Conservation (phyloP, 2,329 filamentous ascomycete species). For the Hypoxylon sp. region DNA sequence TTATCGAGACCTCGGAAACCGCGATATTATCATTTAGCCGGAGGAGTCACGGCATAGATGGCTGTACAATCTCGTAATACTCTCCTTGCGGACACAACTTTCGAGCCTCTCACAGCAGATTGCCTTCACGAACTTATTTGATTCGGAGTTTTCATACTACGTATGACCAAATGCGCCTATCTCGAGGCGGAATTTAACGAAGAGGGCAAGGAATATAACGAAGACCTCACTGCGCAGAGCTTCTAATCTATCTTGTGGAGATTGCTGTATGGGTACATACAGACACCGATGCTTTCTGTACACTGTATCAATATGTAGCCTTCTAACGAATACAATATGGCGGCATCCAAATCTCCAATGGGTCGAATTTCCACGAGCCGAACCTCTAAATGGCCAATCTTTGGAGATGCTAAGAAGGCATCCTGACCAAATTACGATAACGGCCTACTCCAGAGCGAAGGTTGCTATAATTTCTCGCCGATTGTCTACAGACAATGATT, state of each 20-base stretch:
- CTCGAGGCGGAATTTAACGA: background rate
- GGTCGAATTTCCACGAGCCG: background rate
- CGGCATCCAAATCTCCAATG: background rate
- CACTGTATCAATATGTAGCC: background rate
- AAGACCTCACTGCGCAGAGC: background rate
- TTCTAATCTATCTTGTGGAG: too few species aligned
- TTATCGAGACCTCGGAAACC: too few species aligned
- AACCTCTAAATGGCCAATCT: background rate
- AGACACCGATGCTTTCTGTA: background rate
- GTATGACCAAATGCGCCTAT: background rate
- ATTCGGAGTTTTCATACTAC: too few species aligned
- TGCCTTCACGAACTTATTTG: too few species aligned
- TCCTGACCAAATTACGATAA: background rate
- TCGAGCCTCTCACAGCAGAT: too few species aligned
- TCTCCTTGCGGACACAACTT: too few species aligned
- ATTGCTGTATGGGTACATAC: background rate
- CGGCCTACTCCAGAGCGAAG: background rate
- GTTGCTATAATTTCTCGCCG: background rate
- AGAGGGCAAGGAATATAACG: background rate
- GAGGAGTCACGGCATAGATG: background rate
- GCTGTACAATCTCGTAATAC: too few species aligned
- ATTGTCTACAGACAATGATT: background rate
- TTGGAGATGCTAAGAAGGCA: background rate
- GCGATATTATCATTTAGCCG: background rate
- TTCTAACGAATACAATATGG: background rate